These are phyloP conservation scores for Trichophyton verrucosum DNA, from an alignment of 2,329 filamentous ascomycete species.

Conservation along the genomic window DNA sequence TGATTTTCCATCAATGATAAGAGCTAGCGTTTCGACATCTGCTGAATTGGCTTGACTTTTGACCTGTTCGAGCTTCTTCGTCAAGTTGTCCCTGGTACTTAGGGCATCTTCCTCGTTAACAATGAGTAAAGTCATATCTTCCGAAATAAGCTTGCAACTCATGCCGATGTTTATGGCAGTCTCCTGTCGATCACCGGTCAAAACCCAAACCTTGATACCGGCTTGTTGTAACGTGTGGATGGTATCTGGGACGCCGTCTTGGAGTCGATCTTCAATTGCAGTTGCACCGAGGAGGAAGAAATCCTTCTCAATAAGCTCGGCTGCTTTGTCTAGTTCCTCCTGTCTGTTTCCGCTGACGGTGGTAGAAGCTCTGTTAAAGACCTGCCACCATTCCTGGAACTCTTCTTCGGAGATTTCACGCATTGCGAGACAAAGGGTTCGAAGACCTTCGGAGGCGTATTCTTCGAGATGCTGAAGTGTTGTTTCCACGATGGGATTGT, in stretches of 20 bases:
- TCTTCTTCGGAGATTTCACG: constrained; percentile 84
- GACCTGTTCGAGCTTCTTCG: constrained; percentile 89
- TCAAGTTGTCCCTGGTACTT: constrained; percentile 73
- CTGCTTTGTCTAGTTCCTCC: constrained; percentile 92
- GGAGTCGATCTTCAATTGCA: constrained; percentile 90
- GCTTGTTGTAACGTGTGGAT: constrained; percentile 95
- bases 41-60: constrained; percentile 65
- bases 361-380: constrained; percentile 78
- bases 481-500: constrained; percentile 77
- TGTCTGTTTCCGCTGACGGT: constrained; percentile 86
- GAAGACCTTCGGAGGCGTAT: constrained; percentile 89
- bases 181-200: constrained; percentile 95
- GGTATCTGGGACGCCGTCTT: constrained; percentile 95
- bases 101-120: constrained; percentile 77
- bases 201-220: constrained; percentile 96
- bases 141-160: constrained; percentile 96
- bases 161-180: constrained; percentile 99
- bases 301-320: constrained; percentile 87
- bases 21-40: constrained; percentile 56
- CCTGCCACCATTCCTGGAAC: constrained; percentile 71
- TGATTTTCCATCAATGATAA: constrained; percentile 93
- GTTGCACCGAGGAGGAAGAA: constrained; percentile 87
- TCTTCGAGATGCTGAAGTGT: constrained; percentile 95
- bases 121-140: constrained; percentile 96
- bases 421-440: constrained; percentile 89